A percentile compares a stretch with the other conserved stretches of the same genome.
phyloP scores from a whole-genome alignment of 2,329 filamentous ascomycete species.

The Bimuria novae-zelandiae region DNA sequence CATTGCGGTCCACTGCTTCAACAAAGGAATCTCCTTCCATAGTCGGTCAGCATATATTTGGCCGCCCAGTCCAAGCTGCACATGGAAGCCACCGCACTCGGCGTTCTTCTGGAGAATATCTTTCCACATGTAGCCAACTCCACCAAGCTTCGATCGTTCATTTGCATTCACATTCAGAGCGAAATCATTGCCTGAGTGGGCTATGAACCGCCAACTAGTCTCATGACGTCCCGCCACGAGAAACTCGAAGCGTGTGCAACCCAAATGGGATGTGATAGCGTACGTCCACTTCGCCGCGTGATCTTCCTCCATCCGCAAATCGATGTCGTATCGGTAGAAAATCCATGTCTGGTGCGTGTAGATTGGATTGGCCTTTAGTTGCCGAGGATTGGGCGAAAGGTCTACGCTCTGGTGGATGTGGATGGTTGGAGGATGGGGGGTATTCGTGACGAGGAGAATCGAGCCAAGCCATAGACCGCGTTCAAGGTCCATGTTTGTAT shows the following conservation, averaged over 20 bases:
- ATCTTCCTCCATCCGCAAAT: conserved; percentile 83
- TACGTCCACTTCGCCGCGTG: conserved; percentile 91
- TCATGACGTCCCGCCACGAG: conserved; percentile 89
- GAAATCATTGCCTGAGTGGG: conserved; percentile 96
- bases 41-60: conserved; percentile 95
- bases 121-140: conserved; percentile 97
- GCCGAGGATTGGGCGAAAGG: conserved; percentile 87
- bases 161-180: conserved; percentile 83
- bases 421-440: conserved; percentile 90
- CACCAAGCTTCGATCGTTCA: conserved; percentile 83
- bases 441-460: conserved; percentile 90
- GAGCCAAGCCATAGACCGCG: conserved; percentile 89
- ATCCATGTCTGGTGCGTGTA: conserved; percentile 90
- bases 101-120: conserved; percentile 97
- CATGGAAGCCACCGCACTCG: conserved; percentile 94
- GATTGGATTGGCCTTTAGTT: conserved; percentile 81
- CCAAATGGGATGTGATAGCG: conserved; percentile 93
- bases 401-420: conserved; percentile 91
- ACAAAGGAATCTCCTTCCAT: conserved; percentile 91
- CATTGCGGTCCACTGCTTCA: conserved; percentile 94
- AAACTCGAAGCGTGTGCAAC: conserved; percentile 98
- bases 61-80: conserved; percentile 87
- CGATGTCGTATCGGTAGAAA: conserved; percentile 93
- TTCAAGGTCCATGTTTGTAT: conserved; percentile 96
- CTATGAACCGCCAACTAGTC: conserved; percentile 92